Evolutionary conservation across 2,329 filamentous ascomycete genomes (phyloP).

Genomic region (Lojkania enalia): DNA sequence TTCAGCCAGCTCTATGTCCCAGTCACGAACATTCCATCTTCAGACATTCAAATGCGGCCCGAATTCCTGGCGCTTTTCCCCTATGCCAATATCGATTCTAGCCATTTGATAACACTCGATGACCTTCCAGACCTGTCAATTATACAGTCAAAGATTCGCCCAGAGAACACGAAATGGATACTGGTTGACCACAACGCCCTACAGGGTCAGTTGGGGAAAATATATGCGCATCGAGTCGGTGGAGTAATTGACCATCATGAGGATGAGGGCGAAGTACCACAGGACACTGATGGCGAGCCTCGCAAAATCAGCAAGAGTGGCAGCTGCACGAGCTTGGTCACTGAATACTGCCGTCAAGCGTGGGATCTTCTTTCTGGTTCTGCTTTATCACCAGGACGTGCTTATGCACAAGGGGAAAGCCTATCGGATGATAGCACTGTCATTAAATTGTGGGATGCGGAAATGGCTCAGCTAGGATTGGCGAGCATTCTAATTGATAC

Average conservation of each 20-base stretch:
- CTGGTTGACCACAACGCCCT: conserved; percentile 80
- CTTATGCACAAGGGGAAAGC: conserved; percentile 46
- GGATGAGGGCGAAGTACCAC: conserved; percentile 64
- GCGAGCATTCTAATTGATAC: conserved; percentile 77
- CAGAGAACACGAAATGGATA: conserved; percentile 67
- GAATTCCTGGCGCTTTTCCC: conserved; percentile 70
- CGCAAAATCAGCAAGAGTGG: conserved; percentile 68
- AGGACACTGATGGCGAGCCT: conserved; percentile 53
- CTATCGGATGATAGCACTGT: conserved; percentile 34
- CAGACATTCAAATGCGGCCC: conserved; percentile 71
- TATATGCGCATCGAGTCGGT: conserved; percentile 58
- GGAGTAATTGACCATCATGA: conserved; percentile 80
- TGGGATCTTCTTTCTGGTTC: conserved; percentile 59
- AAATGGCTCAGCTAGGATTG: conserved; percentile 68
- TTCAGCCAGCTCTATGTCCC: conserved; percentile 66
- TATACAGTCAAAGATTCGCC: conserved; percentile 51
- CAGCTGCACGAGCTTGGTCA: conserved; percentile 73
- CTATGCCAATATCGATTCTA: conserved; percentile 60
- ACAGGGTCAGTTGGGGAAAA: conserved; percentile 61
- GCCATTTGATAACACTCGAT: conserved; percentile 67
- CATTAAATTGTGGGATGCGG: conserved; percentile 54
- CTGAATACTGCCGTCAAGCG: conserved; percentile 58
- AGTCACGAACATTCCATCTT: conserved; percentile 69
- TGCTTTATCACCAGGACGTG: conserved; percentile 47
- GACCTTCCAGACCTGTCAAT: conserved; percentile 59